Evolutionary conservation across 2,329 filamentous ascomycete genomes (phyloP), one percentile per base, ranked within the genome.

Genomic region (Thelonectria rubi): DNA sequence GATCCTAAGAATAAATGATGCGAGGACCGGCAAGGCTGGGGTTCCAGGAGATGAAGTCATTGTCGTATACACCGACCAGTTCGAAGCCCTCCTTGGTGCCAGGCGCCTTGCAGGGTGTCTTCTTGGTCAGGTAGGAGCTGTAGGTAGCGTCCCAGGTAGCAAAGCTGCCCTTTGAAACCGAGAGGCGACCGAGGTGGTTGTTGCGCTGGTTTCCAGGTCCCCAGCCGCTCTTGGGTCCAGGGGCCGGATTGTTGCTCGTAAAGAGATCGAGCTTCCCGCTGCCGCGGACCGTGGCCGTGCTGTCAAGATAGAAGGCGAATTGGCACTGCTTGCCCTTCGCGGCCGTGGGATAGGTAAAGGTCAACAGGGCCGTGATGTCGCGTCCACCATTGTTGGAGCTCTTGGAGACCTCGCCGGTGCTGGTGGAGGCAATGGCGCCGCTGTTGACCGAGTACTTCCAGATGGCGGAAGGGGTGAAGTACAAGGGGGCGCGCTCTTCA

Each of bases 191-290:
- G 7, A 70, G 30, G 40, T 69, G 51, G 20, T 49, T 60, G 60
- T 71, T 59, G 57, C 70, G 68, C 58, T 67, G 66, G 64, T 72
- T 71, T 21, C 70, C 70, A 2, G 68, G 66, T 12, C 60, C 58
- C 67, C 66, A 72, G 54, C 63, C 53, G 11, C 58, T 12, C 9
- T 49, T 58, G 14, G 50, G 32, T 30, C 67, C 55, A 5, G 68
- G 66, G 1, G 72, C 69, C 10, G 69, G 66, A 11, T 46, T 45
- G 10, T 47, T 39, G 24, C 63, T 68, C 21, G 66, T 68, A 62
- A 67, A 74, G 46, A 74, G 30, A 55, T 73, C 72, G 45, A 74
- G 53, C 56, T 68, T 68, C 56, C 65, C 21, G 20, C 58, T 71
- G 45, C 69, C 69, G 40, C 45, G 59, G 32, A 60, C 49, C 15